phyloP scores from a whole-genome alignment of 2,329 filamentous ascomycete species.

The Pseudogymnoascus sp. region DNA sequence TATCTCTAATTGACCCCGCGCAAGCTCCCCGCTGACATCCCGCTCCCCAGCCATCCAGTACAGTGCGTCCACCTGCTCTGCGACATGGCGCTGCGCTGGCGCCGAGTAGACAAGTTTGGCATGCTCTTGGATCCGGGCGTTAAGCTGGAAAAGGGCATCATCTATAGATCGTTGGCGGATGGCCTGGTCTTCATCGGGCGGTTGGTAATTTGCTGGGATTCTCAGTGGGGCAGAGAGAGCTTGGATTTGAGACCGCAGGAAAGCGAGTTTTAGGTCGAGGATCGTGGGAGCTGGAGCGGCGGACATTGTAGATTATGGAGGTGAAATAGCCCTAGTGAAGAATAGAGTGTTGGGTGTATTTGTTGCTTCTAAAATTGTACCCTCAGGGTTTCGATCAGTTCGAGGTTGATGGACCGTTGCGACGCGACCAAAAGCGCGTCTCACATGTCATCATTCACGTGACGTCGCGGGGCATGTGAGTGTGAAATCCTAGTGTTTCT shows the following conservation, averaged over 20 bases:
- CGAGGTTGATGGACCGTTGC: background rate
- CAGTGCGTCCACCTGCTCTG: constrained; percentile 61
- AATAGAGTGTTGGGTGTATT: background rate
- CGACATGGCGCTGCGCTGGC: constrained; percentile 61
- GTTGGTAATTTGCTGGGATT: constrained; percentile 43
- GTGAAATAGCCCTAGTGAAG: background rate
- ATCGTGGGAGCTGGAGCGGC: constrained; percentile 40
- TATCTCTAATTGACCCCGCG: constrained; percentile 34
- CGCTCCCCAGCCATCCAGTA: constrained; percentile 46
- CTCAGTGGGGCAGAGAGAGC: constrained; percentile 51
- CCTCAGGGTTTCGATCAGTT: background rate
- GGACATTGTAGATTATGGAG: background rate
- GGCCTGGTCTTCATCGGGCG: constrained; percentile 28
- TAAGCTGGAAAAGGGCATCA: constrained; percentile 49
- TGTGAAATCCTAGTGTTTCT: background rate
- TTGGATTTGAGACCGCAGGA: constrained; percentile 54
- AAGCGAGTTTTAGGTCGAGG: constrained; percentile 54
- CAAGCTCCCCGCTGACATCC: constrained; percentile 19
- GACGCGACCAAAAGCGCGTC: constrained; percentile 1
- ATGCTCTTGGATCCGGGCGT: constrained; percentile 56
- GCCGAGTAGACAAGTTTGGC: constrained; percentile 57
- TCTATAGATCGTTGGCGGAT: constrained; percentile 42
- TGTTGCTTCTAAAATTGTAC: background rate
- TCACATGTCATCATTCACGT: background rate
- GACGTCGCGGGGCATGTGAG: background rate